Evolutionary conservation across 2,329 filamentous ascomycete genomes (phyloP).

Genomic region (Ascocoryne sarcoides): DNA sequence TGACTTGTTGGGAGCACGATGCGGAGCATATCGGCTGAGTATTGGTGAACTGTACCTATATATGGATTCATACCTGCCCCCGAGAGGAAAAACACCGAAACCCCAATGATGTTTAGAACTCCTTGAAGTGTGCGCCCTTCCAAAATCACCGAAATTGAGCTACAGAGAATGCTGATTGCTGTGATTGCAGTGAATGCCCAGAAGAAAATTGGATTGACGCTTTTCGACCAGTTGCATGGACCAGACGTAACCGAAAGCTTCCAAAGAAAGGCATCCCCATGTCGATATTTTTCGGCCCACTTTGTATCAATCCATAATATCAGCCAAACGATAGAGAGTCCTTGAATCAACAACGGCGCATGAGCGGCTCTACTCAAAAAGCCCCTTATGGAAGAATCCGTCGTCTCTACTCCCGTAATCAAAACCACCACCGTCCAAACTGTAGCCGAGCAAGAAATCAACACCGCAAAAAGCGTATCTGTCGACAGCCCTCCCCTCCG

Average conservation of each 20-base stretch:
- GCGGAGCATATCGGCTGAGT: not conserved
- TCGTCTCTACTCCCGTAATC: not conserved
- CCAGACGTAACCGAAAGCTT: not conserved
- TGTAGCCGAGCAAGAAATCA: not conserved
- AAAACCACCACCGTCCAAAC: not conserved
- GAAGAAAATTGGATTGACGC: not conserved
- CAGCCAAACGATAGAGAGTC: not conserved
- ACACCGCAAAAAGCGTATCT: not conserved
- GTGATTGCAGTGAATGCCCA: not conserved
- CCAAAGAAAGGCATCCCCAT: not conserved
- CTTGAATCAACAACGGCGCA: not conserved
- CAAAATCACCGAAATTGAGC: not conserved
- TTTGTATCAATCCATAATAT: not conserved
- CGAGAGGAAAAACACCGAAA: not conserved
- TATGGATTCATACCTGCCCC: not conserved
- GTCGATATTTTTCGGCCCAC: not conserved
- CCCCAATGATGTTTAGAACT: not conserved
- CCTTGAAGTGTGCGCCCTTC: not conserved
- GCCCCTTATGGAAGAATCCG: not conserved
- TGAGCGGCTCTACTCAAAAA: not conserved
- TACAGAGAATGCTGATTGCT: not conserved
- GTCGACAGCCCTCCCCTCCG: not conserved
- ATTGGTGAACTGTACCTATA: not conserved
- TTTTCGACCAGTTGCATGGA: not conserved
- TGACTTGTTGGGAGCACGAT: conserved; percentile 1